Base-by-base conservation (phyloP, 2,329 filamentous ascomycete genomes). In the Nemania abortiva region DNA sequence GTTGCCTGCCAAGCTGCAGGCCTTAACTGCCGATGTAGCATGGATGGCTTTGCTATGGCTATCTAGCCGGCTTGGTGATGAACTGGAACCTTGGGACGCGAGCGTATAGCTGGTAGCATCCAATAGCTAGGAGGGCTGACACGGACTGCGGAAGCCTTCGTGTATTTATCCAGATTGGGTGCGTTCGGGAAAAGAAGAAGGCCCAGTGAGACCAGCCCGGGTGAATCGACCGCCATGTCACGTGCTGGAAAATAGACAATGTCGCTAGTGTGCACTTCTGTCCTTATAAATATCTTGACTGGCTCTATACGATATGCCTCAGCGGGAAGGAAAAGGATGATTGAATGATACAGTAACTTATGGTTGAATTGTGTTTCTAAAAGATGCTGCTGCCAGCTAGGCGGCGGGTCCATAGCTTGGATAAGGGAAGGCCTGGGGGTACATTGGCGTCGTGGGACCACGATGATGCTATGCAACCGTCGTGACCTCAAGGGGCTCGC, bases 91-190 rank as follows among this genome's bases (percentile, higher is more conserved):
- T 52, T 10, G n/a, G 52, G 47, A 27, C 20, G 27, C 59, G 37
- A 52, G 42, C 9, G 29, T 22, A 3, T 20, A 53, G 39, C 39
- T 15, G 15, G 22, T 39, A 39, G 52, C n/a, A 66, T 18, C 69
- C 69, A 69, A 69, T 67, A 49, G 56, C 15, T 13, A 61, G n/a
- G 53, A 57, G 39, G 20, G 50, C n/a, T 22, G 20, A 34, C 52
- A 59, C 66, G 59, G 53, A n/a, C n/a, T 65, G 63, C 47, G 60
- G 66, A 31, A 66, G 62, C 57, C 53, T 39, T 69, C 55, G 59
- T 61, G 66, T 65, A 69, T 71, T 71, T 71, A 71, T 64, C 69
- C 69, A 71, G 63, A 71, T 71, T 71, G 53, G 53, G 58, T 27
- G 24, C 50, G 3, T 13, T 62, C 63, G 69, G 69, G 54, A 70